Conservation (phyloP, 73 alveolate genomes). For the Paramecium pentaurelia region DNA sequence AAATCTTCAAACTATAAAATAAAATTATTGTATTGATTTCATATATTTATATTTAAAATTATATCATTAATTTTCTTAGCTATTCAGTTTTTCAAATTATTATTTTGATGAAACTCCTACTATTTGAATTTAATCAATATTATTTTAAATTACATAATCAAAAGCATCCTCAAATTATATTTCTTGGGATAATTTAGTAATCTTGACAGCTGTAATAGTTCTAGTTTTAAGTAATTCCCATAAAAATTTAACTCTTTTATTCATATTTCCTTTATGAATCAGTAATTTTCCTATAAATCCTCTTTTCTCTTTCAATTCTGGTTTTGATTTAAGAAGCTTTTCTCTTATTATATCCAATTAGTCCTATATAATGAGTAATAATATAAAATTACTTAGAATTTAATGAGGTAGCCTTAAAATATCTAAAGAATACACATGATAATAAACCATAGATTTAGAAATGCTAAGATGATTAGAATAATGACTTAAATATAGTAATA, state of each 20-base stretch:
- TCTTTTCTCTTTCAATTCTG: neutral
- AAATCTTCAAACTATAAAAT: too few species aligned
- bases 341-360: constrained; percentile 5
- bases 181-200: neutral
- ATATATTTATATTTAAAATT: neutral
- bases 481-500: neutral
- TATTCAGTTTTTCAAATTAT: neutral
- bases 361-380: neutral
- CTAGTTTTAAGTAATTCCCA: neutral
- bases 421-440: neutral
- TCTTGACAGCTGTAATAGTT: neutral
- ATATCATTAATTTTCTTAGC: neutral
- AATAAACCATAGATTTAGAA: neutral
- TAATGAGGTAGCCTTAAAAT: neutral
- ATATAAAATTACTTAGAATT: neutral
- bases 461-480: neutral
- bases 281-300: neutral
- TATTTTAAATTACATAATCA: neutral
- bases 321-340: neutral
- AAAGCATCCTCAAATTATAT: neutral
- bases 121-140: neutral
- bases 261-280: neutral
- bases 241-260: neutral
- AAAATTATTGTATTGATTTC: too few species aligned
- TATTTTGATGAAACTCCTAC: neutral